Percentiles rank a stretch among this genome's conserved stretches.
phyloP scores from a whole-genome alignment of 2,329 filamentous ascomycete genomes.

The Fusarium hainanense region DNA sequence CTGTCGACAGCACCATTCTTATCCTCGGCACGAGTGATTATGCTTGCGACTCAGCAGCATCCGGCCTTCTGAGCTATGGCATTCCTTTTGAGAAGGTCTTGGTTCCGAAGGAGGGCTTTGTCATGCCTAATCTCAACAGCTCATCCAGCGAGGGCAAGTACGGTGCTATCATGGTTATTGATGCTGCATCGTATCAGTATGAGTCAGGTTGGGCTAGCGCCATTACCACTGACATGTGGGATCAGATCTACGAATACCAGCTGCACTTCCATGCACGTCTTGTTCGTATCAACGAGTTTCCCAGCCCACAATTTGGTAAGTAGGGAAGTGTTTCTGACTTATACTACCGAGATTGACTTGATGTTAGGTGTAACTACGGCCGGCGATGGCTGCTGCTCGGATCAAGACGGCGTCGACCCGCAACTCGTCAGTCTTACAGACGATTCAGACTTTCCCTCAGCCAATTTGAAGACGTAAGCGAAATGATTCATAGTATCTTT shows the following conservation, averaged over 20 bases:
- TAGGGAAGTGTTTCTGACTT: not conserved
- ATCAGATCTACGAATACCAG: slow-evolving; percentile 26
- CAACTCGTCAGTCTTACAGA: slow-evolving; percentile 32
- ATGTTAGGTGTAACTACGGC: not conserved
- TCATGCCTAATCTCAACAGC: slow-evolving; percentile 24
- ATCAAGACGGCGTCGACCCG: not conserved
- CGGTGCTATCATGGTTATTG: slow-evolving; percentile 26
- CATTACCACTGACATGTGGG: slow-evolving; percentile 25
- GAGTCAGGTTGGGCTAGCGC: slow-evolving; percentile 25
- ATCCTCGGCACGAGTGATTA: slow-evolving; percentile 5
- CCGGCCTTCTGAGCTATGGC: slow-evolving; percentile 29
- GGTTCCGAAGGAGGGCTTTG: slow-evolving; percentile 14
- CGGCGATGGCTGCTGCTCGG: slow-evolving; percentile 1
- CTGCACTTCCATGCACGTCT: slow-evolving; percentile 25
- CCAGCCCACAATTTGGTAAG: slow-evolving; percentile 25
- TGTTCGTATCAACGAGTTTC: slow-evolving; percentile 36
- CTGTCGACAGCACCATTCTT: slow-evolving; percentile 3
- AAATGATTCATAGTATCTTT: accelerated
- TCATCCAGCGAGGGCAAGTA: slow-evolving; percentile 15
- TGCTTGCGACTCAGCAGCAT: slow-evolving; percentile 1
- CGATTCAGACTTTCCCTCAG: slow-evolving; percentile 24
- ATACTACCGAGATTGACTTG: not conserved
- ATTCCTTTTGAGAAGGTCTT: slow-evolving; percentile 26
- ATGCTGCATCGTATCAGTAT: slow-evolving; percentile 29
- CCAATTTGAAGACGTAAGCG: slow-evolving; percentile 29